Evolutionary conservation across 1,284 basidiomycete genomes (phyloP), one percentile per base, ranked within the genome.

Genomic region (Puccinia novopanici): DNA sequence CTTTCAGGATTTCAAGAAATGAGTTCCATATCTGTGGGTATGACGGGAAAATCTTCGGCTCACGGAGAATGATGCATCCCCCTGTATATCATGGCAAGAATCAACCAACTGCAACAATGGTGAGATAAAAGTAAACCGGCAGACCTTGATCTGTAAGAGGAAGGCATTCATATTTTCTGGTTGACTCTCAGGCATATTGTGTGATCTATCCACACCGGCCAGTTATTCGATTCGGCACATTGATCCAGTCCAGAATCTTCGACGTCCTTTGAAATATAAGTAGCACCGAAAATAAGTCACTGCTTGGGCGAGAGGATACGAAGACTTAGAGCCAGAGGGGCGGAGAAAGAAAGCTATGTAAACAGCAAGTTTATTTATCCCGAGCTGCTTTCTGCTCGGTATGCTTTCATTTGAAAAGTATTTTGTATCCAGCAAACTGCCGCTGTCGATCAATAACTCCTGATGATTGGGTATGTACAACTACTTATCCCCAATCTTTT

Each of bases 51-150:
- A 57, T 67, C n/a, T 65, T 8, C 63, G 55, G 68, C 75, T 68
- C 75, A 77, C 75, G 15, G 75, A 77, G 63, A 77, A 77, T 55
- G 75, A 67, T 50, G 57, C 65, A 30, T 77, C 75, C 40, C 72
- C 72, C 72, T 74, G 30, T 30, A 40, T 57, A 52, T 22, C 24
- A 19, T 55, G 13, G 5, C 24, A 30, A 55, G 70, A 54, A 68
- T 27, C 42, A 52, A 55, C 48, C 50, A 54, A 72, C 30, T 3
- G 34, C 34, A 19, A 72, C 55, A 34, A 2, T 52, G 13, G 5
- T 54, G 22, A n/a, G 0, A 50, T 17, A 3, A 2, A n/a, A 27
- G 42, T n/a, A 22, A 72, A 72, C 24, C 50, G 22, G 27, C 70
- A 55, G n/a, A 72, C 70, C 70, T 72, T 72, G 34, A 72, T 72